A percentile compares a stretch with the other conserved stretches of the same genome.
These are phyloP conservation scores for Diphasiastrum complanatum DNA, from an alignment of 83 land plant genomes.

Conservation along the genomic window DNA sequence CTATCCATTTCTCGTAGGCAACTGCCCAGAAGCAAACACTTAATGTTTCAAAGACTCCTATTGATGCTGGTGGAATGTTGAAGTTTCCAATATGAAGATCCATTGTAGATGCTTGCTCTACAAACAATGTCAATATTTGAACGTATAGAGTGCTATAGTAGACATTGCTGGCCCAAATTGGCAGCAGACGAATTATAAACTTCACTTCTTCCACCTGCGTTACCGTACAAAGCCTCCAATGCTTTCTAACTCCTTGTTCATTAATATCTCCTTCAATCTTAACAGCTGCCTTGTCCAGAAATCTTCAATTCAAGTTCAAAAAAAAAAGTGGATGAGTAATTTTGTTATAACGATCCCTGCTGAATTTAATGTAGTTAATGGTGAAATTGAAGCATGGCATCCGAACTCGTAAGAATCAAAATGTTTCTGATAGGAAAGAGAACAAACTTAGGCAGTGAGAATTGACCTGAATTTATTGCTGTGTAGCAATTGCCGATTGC, in stretches of 20 bases:
- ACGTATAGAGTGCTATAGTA: too few relatives aligned
- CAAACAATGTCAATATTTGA: too few relatives aligned
- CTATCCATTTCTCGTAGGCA: neutral
- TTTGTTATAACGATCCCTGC: neutral
- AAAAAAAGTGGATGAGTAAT: neutral
- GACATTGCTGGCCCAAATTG: neutral
- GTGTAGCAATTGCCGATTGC: constrained; percentile 1
- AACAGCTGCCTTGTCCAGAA: constrained; percentile 10
- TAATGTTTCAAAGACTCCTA: constrained; percentile 10
- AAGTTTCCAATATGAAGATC: neutral
- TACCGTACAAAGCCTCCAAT: constrained; percentile 14
- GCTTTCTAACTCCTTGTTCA: neutral
- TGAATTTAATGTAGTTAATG: neutral
- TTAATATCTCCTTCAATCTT: neutral
- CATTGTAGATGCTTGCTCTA: too few relatives aligned
- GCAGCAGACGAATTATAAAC: constrained; percentile 1
- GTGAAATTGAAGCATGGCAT: neutral
- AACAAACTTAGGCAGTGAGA: too few relatives aligned
- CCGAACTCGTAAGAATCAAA: too few relatives aligned
- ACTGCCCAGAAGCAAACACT: constrained; percentile 1
- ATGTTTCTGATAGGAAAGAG: too few relatives aligned
- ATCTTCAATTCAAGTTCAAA: neutral
- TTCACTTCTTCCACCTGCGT: constrained; percentile 15
- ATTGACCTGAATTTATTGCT: constrained; percentile 1
- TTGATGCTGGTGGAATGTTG: constrained; percentile 9